Evolutionary conservation across 768 basidiomycete genomes (phyloP), one percentile per base, ranked within the genome.

Genomic region (Sarcomyxa edulis): DNA sequence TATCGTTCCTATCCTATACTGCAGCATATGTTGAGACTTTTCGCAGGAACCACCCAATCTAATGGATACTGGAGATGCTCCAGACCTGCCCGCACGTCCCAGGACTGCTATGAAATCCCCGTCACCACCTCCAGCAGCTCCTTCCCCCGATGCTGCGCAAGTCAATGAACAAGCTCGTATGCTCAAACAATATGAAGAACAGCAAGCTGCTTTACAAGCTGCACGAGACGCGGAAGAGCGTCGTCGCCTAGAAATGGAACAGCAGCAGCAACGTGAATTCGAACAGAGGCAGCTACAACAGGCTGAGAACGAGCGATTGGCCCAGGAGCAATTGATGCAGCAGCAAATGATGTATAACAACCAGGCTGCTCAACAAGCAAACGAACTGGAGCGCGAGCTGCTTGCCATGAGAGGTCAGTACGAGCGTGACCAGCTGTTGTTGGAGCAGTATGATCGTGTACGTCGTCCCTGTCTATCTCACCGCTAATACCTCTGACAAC

Each of bases 391-490:
- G 60, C 72, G 88, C 36, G 86, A 98, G 58, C 66, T 98, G 34
- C 74, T 98, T 33, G 89, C 76, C 7, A 87, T 98, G 86, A 71
- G 93, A 32, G 93, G 96, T 0, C 96, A 98, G 56, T 99, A 92
- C 56, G 96, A 99, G 62, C 78, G 96, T 9, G 95, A 99, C 52
- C 96, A 99, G 58, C 84, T 99, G 49, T 79, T 99, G 60, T 69
- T 99, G 38, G 95, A 98, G 60, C 93, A 98, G 52, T 99, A 99
- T 53, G 96, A 99, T 56, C 76, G 85, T 28, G 93, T 95, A 61
- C 37, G 84, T 39, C 26, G 12, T 25, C 35, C 38, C 16, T 1
- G 19, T 39, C 32, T 22, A 4, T 32, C 23, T 28, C 22, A 27
- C 41, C n/a, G 20, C n/a, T 43, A 26, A 31, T 15, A 32, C 26